Evolutionary conservation across 331 rosid species (phyloP), one percentile per base, ranked within the genome.

Genomic region (Telfairia occidentalis): DNA sequence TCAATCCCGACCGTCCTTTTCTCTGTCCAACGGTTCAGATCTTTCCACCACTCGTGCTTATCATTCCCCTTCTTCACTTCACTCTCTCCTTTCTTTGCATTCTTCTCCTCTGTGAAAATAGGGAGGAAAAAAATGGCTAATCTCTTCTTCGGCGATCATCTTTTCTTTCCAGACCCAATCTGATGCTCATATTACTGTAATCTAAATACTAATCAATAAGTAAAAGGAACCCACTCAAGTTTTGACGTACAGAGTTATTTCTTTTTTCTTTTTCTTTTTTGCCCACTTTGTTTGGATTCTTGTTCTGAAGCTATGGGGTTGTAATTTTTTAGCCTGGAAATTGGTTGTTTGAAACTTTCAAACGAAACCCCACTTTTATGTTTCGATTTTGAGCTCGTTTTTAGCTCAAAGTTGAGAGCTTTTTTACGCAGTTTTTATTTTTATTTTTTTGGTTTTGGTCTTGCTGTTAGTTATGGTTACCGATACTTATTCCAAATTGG

Each of bases 401-500:
- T 75, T 52, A 29, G 76, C 75, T 71, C 65, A 82, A 88, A 85
- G 84, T 45, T 87, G 58, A 72, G 69, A 54, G 76, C 70, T 84
- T 64, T 64, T 38, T 87, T 83, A 5, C 48, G 61, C 57, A 61
- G 74, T 77, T 75, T 75, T 52, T 61, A 8, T 63, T 9, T 7
- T 61, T n/a, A 1, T 52, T n/a, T 5, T 5, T 52, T 60, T 16
- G 42, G 2, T 7, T 28, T 58, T n/a, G n/a, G n/a, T n/a, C n/a
- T 13, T 23, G 16, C 42, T 34, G 19, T 49, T 78, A 79, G 85
- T 53, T 46, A 82, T 89, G 93, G 90, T 92, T 53, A 88, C 82
- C 78, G 97, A 88, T 67, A 77, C 87, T 42, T 82, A 84, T 72
- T 43, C 87, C 4, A 87, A 87, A 81, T 89, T 85, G 97, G 87